Evolutionary conservation across 495 filamentous ascomycete species (phyloP), one percentile per base, ranked within the genome.

Genomic region (Xylaria cubensis): DNA sequence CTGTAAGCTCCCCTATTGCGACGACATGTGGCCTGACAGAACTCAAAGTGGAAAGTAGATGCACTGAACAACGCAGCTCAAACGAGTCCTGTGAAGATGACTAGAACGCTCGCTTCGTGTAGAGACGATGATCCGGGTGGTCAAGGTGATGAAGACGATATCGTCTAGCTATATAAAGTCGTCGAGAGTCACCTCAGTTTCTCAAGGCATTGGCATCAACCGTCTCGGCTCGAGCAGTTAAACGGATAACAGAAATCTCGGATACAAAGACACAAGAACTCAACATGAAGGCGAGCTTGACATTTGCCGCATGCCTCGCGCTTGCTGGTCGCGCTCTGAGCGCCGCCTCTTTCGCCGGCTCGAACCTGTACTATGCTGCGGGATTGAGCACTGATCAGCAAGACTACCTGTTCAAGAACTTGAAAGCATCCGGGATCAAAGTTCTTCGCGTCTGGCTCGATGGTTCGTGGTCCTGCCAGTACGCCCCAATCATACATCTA

Each of bases 361-460:
- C 62, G 1, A 64, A 64, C 62, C 21, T 64, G n/a, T 64, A 64
- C 39, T 64, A 64, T 13, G 62, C 62, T 26, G 62, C 62, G 12
- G 62, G 62, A 9, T 39, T 64, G n/a, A 64, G 42, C 39, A 64
- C 62, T 2, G 42, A 42, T 42, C 39, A 64, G 39, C 62, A 64
- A 64, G 62, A 64, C 62, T 64, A 64, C 32, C 39, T 64, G 4
- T 64, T 64, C 62, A 42, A 42, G 19, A 64, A 46, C 62, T 39
- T 72, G 4, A 41, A 72, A 59, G 64, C 41, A 17, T 36, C 70
- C 15, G 44, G 63, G 2, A 53, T 72, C n/a, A 67, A 69, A 36
- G 70, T 72, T 21, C 70, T 72, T 69, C 70, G 70, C 42, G 70
- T 72, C 29, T 72, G 66, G 70, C 70, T 72, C 53, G 66, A 72